A percentile compares a stretch with the other conserved stretches of the same genome.
These are phyloP conservation scores for Theobroma grandiflorum DNA, from an alignment of 441 rosid genomes.

Conservation along the genomic window DNA sequence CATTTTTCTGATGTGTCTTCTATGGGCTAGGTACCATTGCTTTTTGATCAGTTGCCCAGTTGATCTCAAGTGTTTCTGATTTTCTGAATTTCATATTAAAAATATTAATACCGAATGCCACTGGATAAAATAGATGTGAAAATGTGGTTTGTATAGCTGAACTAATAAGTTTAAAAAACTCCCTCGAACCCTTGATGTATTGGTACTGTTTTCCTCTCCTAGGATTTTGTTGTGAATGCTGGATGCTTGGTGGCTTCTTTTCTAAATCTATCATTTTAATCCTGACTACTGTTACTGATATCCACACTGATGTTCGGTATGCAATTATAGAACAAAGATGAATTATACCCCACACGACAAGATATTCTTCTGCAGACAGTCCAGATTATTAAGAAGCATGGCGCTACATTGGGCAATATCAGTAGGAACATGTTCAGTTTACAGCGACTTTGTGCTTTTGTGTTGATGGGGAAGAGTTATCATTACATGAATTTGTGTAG, in stretches of 20 bases:
- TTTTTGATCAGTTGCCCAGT: not conserved
- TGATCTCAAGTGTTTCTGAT: not conserved
- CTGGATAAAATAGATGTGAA: not conserved
- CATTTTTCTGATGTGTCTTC: not conserved
- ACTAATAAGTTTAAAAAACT: not conserved
- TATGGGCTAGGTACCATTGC: not conserved
- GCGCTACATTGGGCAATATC: conserved; percentile 63
- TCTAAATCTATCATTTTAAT: not conserved
- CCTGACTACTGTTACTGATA: conserved; percentile 2
- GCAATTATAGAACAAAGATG: conserved; percentile 66
- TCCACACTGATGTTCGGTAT: conserved; percentile 18
- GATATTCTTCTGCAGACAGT: conserved; percentile 77
- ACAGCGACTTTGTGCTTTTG: too few species aligned
- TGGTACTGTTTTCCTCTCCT: not conserved
- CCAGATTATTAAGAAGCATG: conserved; percentile 71
- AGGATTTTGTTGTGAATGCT: conserved; percentile 1
- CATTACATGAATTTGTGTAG: not conserved
- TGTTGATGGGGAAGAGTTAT: too few species aligned
- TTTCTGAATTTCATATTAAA: not conserved
- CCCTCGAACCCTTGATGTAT: not conserved
- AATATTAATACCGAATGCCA: not conserved
- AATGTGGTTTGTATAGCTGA: not conserved
- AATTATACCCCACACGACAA: conserved; percentile 65
- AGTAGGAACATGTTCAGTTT: not conserved
- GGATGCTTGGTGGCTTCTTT: not conserved